Percentiles rank a stretch among this genome's conserved stretches.
These are phyloP conservation scores for Diutina pseudorugosa DNA, from an alignment of 1,139 yeast species.

Conservation along the genomic window DNA sequence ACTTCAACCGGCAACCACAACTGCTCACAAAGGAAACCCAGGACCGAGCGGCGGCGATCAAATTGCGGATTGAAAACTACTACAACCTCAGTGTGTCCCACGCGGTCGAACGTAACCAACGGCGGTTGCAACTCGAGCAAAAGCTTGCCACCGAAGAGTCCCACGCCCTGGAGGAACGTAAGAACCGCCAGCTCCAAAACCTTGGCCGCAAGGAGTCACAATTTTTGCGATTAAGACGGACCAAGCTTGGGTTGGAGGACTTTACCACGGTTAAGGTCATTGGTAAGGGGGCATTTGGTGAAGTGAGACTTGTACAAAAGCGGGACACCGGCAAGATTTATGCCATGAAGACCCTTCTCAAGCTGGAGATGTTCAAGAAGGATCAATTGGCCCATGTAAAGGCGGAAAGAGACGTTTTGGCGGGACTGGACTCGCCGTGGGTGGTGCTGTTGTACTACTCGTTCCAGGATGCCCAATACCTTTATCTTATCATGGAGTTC, in stretches of 20 bases:
- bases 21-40: conserved; percentile 51
- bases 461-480: conserved; percentile 65
- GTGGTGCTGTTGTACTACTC: conserved; percentile 73
- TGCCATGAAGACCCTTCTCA: conserved; percentile 72
- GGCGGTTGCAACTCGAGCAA: conserved; percentile 63
- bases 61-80: conserved; percentile 58
- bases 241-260: conserved; percentile 62
- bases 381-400: conserved; percentile 78
- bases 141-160: conserved; percentile 53
- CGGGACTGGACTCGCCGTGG: conserved; percentile 83
- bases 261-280: conserved; percentile 71
- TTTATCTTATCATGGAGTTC: conserved; percentile 73
- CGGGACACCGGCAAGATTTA: conserved; percentile 72
- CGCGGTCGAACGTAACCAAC: conserved; percentile 72
- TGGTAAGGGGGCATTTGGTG: conserved; percentile 85
- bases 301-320: conserved; percentile 73
- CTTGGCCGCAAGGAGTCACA: conserved; percentile 71
- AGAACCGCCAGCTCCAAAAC: conserved; percentile 57
- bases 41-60: conserved; percentile 64
- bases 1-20: conserved; percentile 83
- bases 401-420: conserved; percentile 77
- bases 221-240: conserved; percentile 61
- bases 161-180: conserved; percentile 54
- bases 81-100: conserved; percentile 69
- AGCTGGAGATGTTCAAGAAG: conserved; percentile 73